A percentile compares a stretch with the other conserved stretches of the same genome.
phyloP scores from a whole-genome alignment of 1,284 basidiomycete species.

The Cryptococcus amylolentus region DNA sequence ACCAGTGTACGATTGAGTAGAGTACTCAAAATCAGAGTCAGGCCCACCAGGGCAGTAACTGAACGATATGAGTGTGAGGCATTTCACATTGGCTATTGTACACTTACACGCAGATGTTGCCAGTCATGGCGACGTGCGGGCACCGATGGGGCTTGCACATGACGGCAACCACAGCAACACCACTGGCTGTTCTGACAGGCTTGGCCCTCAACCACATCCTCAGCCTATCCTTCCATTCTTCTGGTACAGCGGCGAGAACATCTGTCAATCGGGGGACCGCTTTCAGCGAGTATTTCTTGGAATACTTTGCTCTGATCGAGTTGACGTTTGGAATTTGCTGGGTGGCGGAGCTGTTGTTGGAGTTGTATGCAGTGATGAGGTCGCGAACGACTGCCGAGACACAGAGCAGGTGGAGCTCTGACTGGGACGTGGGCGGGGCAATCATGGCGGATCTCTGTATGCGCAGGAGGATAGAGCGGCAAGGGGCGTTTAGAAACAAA shows the following conservation, averaged over 20 bases:
- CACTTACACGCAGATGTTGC: slow-evolving; percentile 95
- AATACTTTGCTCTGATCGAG: slow-evolving; percentile 77
- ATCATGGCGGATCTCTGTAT: slow-evolving; percentile 21
- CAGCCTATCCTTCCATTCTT: slow-evolving; percentile 89
- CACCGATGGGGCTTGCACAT: slow-evolving; percentile 99
- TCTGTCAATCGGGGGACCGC: slow-evolving; percentile 92
- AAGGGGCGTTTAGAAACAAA: background rate
- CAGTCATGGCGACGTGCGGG: slow-evolving; percentile 99
- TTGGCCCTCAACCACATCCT: slow-evolving; percentile 88
- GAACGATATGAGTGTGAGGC: slow-evolving; percentile 1
- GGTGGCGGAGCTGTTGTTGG: slow-evolving; percentile 27
- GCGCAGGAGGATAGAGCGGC: background rate
- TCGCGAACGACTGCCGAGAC: slow-evolving; percentile 93
- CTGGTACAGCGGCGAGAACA: slow-evolving; percentile 97
- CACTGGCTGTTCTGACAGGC: slow-evolving; percentile 95
- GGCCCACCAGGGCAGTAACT: slow-evolving; percentile 99
- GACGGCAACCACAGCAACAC: slow-evolving; percentile 96
- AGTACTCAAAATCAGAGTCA: slow-evolving; percentile 99
- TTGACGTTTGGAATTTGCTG: slow-evolving; percentile 64
- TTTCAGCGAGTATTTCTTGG: slow-evolving; percentile 82
- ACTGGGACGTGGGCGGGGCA: slow-evolving; percentile 57
- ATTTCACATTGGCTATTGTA: background rate
- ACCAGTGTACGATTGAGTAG: slow-evolving; percentile 95
- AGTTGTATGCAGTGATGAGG: slow-evolving; percentile 62
- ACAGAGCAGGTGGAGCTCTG: slow-evolving; percentile 83